A percentile compares a stretch with the other conserved stretches of the same genome.
Conservation (phyloP, 179 eudicot genomes). For the Spergularia azorica region DNA sequence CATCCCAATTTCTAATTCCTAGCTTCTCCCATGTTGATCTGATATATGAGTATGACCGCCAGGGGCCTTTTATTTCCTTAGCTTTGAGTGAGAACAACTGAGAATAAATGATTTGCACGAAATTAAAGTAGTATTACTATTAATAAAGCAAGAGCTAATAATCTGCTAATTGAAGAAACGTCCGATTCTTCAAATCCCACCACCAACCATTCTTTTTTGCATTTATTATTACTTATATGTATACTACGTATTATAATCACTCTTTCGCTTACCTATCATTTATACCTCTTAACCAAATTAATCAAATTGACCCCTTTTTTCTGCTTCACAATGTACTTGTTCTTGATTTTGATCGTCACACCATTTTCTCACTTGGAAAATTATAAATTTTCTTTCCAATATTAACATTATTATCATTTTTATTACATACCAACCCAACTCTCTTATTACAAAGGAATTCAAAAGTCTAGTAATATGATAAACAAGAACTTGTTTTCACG, state of each 20-base stretch:
- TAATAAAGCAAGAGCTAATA: conserved; percentile 3
- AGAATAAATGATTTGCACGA: too few relatives aligned
- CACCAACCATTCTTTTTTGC: conserved; percentile 1
- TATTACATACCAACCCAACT: not conserved
- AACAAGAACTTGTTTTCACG: conserved; percentile 1
- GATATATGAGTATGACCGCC: too few relatives aligned
- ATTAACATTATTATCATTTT: not conserved
- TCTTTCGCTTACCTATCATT: conserved; percentile 12
- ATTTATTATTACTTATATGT: conserved; percentile 4
- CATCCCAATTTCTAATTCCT: too few relatives aligned
- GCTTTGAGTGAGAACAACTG: too few relatives aligned
- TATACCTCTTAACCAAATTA: not conserved
- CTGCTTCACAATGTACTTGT: conserved; percentile 7
- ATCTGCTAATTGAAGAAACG: conserved; percentile 24
- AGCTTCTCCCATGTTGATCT: too few relatives aligned
- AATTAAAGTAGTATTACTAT: not conserved
- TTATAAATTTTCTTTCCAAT: not conserved
- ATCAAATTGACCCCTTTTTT: not conserved
- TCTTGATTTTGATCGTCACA: not conserved
- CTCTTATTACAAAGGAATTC: not conserved
- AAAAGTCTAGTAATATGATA: conserved; percentile 5
- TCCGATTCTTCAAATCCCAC: conserved; percentile 20
- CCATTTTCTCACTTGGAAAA: not conserved
- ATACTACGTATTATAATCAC: not conserved
- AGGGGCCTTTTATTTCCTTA: too few relatives aligned